Evolutionary conservation across 2,329 filamentous ascomycete genomes (phyloP), one percentile per base, ranked within the genome.

Genomic region (Aureobasidium sp.): DNA sequence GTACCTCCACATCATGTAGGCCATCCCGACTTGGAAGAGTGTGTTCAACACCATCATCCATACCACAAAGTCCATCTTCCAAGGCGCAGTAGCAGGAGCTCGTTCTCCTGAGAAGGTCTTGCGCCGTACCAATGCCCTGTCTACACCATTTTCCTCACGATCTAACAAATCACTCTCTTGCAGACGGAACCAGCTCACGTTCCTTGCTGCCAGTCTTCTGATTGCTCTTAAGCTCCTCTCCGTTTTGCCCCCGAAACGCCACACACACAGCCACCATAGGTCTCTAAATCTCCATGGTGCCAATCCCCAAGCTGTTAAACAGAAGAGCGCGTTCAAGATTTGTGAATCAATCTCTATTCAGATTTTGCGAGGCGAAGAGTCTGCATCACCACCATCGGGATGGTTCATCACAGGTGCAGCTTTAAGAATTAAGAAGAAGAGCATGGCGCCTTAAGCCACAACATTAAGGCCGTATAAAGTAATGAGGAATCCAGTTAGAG

Each of bases 311-410:
- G 87, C 90, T 1, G 90, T 93, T 7, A 95, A 86, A 73, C 90
- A 94, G 79, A 96, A 96, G 1, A 96, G 82, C 0, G 82, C 88
- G 69, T 91, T 95, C 24, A 93, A 76, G 63, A 96, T 88, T 71
- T 96, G 91, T 1, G 87, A 89, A 72, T 91, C 88, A 68, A 85
- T 87, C 74, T 96, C 91, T 66, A 96, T 84, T 91, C 91, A 96
- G 63, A 86, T 86, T 22, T 88, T 80, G n/a, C 90, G 84, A 1
- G 89, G 85, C 0, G 88, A 91, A 68, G 72, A 64, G 57, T 73
- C 70, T 44, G 72, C 68, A 53, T 73, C 72, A 65, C 71, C 72
- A 56, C 70, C 68, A 42, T 67, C 53, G 31, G 67, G 66, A 42
- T 66, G 44, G 42, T 64, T 64, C 88, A 91, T 91, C 63, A 84